Evolutionary conservation across 1,139 yeast species (phyloP).

Genomic region (Kodamaea sp.): DNA sequence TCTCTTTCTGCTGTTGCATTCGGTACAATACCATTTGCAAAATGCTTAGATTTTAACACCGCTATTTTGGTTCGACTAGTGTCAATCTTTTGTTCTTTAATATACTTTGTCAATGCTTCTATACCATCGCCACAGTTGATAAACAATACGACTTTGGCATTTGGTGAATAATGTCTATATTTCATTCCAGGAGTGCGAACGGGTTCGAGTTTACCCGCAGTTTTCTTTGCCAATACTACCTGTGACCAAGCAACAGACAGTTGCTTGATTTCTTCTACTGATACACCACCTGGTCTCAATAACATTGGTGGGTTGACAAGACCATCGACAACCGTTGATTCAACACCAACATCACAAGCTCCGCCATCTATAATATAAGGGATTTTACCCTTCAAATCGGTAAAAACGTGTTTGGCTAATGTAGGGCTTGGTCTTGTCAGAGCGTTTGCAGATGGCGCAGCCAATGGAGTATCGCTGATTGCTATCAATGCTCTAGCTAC

Average conservation of each 20-base stretch:
- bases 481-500: conserved; percentile 89
- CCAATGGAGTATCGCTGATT: conserved; percentile 82
- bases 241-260: conserved; percentile 59
- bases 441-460: conserved; percentile 97
- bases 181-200: conserved; percentile 98
- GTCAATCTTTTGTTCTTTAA: conserved; percentile 16
- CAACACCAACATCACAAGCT: conserved; percentile 83
- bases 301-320: conserved; percentile 79
- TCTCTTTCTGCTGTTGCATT: conserved; percentile 32
- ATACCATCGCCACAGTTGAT: conserved; percentile 47
- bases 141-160: conserved; percentile 76
- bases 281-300: conserved; percentile 90
- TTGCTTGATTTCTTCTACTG: conserved; percentile 64
- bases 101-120: conserved; percentile 25
- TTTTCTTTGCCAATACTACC: conserved; percentile 60
- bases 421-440: conserved; percentile 96
- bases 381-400: conserved; percentile 75
- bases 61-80: conserved; percentile 35
- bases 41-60: conserved; percentile 40
- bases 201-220: conserved; percentile 61
- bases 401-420: conserved; percentile 74
- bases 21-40: conserved; percentile 24
- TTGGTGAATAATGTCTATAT: conserved; percentile 91
- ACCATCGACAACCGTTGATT: conserved; percentile 92
- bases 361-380: conserved; percentile 92